Conservation (phyloP, 768 basidiomycete species). For the Holtermannia corniformis region DNA sequence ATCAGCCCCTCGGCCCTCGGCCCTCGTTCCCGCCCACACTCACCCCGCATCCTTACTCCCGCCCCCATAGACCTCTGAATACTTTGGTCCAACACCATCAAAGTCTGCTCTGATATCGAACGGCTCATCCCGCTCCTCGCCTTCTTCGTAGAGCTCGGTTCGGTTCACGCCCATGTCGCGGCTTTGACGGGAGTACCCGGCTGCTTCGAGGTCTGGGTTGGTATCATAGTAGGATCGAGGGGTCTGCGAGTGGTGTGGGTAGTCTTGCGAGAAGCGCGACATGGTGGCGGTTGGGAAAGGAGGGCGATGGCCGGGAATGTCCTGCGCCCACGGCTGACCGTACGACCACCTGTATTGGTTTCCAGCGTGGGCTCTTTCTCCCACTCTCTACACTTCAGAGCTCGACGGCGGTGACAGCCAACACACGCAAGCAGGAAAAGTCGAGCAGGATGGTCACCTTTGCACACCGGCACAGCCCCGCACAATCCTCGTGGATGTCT, state of each 20-base stretch:
- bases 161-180: background rate
- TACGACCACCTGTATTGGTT: too few species aligned
- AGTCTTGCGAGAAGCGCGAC: background rate
- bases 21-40: constrained; percentile 1
- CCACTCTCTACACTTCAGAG: too few species aligned
- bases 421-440: too few species aligned
- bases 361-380: too few species aligned
- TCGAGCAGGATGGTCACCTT: too few species aligned
- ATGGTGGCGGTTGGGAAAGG: too few species aligned
- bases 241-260: background rate
- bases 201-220: background rate
- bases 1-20: background rate
- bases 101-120: constrained; percentile 36
- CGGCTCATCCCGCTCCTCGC: constrained; percentile 21
- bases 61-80: constrained; percentile 29
- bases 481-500: too few species aligned
- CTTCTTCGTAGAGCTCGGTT: constrained; percentile 17
- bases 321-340: too few species aligned
- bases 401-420: too few species aligned
- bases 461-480: too few species aligned
- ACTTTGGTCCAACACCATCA: constrained; percentile 30
- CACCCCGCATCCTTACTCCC: constrained; percentile 4
- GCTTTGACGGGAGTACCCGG: background rate
- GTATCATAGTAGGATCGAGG: background rate
- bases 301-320: too few species aligned